Evolutionary conservation across 352 stramenopile genomes (phyloP), one percentile per base, ranked within the genome.

Genomic region (Pythium grandisporangium): DNA sequence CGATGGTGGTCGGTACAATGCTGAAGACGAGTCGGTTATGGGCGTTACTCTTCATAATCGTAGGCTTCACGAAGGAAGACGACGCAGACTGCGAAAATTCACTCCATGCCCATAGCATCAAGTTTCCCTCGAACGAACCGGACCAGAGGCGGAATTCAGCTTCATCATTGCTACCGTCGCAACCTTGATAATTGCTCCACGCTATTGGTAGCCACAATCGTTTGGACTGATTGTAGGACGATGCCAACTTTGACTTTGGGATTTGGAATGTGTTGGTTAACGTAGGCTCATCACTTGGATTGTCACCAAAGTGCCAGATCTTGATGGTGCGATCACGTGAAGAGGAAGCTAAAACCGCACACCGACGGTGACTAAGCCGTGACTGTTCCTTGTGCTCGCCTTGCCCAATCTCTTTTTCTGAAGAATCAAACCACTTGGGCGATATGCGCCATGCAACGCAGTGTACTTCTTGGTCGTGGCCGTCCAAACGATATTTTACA

Each of bases 391-490:
- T n/a, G n/a, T n/a, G n/a, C n/a, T n/a, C n/a, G n/a, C n/a, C n/a
- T n/a, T n/a, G n/a, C n/a, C n/a, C n/a, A n/a, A n/a, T n/a, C n/a
- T n/a, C n/a, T n/a, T n/a, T n/a, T n/a, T n/a, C n/a, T n/a, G n/a
- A n/a, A n/a, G n/a, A n/a, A n/a, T n/a, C n/a, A n/a, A n/a, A n/a
- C n/a, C n/a, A n/a, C n/a, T 19, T 27, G 2, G 51, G 33, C 0
- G 19, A 30, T 27, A 45, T 37, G 6, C 45, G 55, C 73, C 77
- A 90, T 22, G 51, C 48, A 12, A 77, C 34, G 13, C 58, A 56
- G 46, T 90, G 77, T 17, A 90, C 56, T 64, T 90, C 77, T 27
- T 86, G 66, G 14, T 86, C 70, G 46, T 90, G 77, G 1, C 71
- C 72, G 23, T 70, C 57, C 22, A 86, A 54, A 2, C 72, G 65